Conservation (phyloP, 2,329 filamentous ascomycete genomes). For the Drechslerella stenobrocha region DNA sequence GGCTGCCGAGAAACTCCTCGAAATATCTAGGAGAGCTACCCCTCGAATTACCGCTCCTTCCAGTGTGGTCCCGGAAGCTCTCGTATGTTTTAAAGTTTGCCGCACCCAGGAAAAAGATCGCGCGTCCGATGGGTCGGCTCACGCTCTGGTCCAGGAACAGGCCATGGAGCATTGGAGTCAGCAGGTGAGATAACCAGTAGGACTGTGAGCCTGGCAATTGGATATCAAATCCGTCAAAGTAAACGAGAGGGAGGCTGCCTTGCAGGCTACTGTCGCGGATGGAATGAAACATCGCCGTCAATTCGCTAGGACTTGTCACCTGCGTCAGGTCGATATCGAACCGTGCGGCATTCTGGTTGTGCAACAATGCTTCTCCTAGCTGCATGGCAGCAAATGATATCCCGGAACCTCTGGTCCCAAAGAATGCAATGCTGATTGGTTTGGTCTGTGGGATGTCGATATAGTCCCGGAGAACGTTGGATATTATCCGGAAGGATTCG, state of each 20-base stretch:
- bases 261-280: conserved; percentile 38
- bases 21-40: conserved; percentile 9
- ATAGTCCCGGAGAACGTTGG: conserved; percentile 27
- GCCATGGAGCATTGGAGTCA: conserved; percentile 27
- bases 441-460: conserved; percentile 33
- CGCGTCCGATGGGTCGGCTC: conserved; percentile 29
- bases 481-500: conserved; percentile 34
- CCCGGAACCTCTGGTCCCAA: conserved; percentile 26
- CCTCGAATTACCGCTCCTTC: conserved; percentile 7
- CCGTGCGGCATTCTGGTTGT: conserved; percentile 10
- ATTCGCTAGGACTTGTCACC: conserved; percentile 6
- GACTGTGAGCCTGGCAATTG: conserved; percentile 14
- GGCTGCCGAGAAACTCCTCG: conserved; percentile 34
- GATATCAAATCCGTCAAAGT: conserved; percentile 34
- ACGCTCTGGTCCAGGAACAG: conserved; percentile 26
- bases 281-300: conserved; percentile 28
- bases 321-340: conserved; percentile 37
- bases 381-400: conserved; percentile 26
- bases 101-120: conserved; percentile 35
- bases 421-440: conserved; percentile 30
- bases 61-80: conserved; percentile 25
- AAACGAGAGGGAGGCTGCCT: conserved; percentile 29
- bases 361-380: conserved; percentile 14
- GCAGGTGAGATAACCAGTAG: conserved; percentile 28
- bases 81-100: conserved; percentile 30